These are phyloP conservation scores for Nannochloropsis gaditana DNA, from an alignment of 108 stramenopile species.

Conservation along the genomic window DNA sequence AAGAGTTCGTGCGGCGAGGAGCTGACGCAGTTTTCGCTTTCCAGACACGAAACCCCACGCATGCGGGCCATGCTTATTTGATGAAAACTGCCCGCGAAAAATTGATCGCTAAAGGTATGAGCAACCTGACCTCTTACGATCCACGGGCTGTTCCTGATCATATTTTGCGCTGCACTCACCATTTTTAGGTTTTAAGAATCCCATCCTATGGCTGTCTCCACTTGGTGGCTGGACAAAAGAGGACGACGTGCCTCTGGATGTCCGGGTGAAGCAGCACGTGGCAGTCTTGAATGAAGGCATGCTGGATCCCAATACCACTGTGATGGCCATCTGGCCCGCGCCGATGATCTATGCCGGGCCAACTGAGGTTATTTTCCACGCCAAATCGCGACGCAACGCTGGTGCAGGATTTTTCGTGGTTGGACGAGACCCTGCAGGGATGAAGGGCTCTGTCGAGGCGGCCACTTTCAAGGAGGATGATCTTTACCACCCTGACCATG, in stretches of 20 bases:
- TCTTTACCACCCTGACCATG: conserved; percentile 93
- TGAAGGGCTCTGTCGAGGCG: conserved; percentile 80
- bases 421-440: conserved; percentile 94
- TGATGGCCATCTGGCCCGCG: conserved; percentile 98
- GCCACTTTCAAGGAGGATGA: conserved; percentile 84
- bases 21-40: conserved; percentile 98
- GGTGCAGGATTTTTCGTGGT: conserved; percentile 96
- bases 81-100: conserved; percentile 92
- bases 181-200: conserved; percentile 75
- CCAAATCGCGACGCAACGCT: conserved; percentile 76
- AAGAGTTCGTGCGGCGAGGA: conserved; percentile 82
- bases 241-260: conserved; percentile 96
- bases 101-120: conserved; percentile 50
- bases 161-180: background rate
- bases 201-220: conserved; percentile 93
- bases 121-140: background rate
- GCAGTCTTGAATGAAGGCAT: conserved; percentile 75
- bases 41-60: conserved; percentile 95
- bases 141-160: background rate
- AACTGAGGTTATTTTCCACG: conserved; percentile 96
- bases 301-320: conserved; percentile 87
- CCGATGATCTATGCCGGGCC: conserved; percentile 99
- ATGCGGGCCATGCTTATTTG: conserved; percentile 96
- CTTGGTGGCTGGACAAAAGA: conserved; percentile 96
- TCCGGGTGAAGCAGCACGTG: conserved; percentile 94